Evolutionary conservation across 192 early-diverging fungal genomes (phyloP).

Genomic region (Umbelopsis isabellina): DNA sequence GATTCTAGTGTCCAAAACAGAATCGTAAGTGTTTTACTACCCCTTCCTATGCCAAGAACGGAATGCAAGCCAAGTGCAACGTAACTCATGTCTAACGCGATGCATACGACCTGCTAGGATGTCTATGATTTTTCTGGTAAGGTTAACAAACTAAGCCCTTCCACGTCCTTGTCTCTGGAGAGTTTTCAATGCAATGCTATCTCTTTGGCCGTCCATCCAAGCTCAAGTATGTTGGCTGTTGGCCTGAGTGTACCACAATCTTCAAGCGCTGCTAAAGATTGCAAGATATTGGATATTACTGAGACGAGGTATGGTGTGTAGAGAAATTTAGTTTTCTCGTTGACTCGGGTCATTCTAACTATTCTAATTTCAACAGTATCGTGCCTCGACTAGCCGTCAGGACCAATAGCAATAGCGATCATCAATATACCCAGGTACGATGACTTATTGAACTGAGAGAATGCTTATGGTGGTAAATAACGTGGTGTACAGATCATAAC

Average conservation of each 20-base stretch:
- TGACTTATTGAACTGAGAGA: no score
- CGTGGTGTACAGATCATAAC: slow-evolving; percentile 11
- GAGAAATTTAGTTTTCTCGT: no score
- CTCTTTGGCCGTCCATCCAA: background rate
- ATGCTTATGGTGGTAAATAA: background rate
- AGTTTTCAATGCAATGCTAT: slow-evolving; percentile 12
- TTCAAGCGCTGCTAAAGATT: background rate
- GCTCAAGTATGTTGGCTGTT: background rate
- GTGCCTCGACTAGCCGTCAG: slow-evolving; percentile 6
- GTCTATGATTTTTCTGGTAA: slow-evolving; percentile 16
- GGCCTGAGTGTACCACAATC: background rate
- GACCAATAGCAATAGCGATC: background rate
- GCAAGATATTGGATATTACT: slow-evolving; percentile 9
- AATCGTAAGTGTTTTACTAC: slow-evolving; percentile 1
- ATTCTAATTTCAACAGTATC: background rate
- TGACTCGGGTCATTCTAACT: background rate
- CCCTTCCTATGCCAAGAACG: background rate
- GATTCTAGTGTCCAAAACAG: slow-evolving; percentile 9
- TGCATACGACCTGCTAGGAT: background rate
- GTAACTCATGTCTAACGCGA: no score
- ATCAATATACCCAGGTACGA: background rate
- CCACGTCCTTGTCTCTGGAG: slow-evolving; percentile 7
- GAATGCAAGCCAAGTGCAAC: no score
- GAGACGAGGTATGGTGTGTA: background rate
- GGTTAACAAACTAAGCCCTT: background rate